phyloP scores from a whole-genome alignment of 202 grass and related monocot species.

The Elaeis oleifera region DNA sequence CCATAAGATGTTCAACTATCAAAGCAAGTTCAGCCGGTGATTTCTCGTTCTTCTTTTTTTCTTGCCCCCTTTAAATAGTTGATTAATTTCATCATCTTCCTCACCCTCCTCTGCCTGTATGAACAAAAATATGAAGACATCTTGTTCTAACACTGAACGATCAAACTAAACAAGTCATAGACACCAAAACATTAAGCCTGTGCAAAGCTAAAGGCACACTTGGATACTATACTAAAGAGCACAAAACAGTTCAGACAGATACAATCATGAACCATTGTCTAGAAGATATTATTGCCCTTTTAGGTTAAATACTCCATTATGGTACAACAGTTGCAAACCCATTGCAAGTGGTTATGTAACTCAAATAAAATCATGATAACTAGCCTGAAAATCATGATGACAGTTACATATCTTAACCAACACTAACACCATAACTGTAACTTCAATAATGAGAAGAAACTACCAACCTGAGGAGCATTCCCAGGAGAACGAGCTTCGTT shows the following conservation, averaged over 20 bases:
- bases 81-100: conserved; percentile 81
- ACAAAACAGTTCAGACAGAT: no score
- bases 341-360: no score
- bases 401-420: not conserved
- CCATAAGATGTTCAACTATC: conserved; percentile 90
- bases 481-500: conserved; percentile 54
- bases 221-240: no score
- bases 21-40: conserved; percentile 80
- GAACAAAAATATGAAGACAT: not conserved
- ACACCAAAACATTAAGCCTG: conserved; percentile 6
- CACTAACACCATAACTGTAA: not conserved
- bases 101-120: conserved; percentile 80
- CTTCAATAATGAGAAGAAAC: conserved; percentile 10
- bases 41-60: conserved; percentile 85
- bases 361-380: not conserved
- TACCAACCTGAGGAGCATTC: conserved; percentile 57
- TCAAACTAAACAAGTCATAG: conserved; percentile 1
- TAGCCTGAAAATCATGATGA: not conserved
- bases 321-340: no score
- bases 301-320: no score
- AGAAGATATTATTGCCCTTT: no score
- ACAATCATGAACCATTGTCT: no score
- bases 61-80: conserved; percentile 70
- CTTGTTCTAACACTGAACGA: no score
- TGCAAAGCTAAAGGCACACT: not conserved